Conservation (phyloP, 1,284 basidiomycete species). For the Cryptococcus hybrid region DNA sequence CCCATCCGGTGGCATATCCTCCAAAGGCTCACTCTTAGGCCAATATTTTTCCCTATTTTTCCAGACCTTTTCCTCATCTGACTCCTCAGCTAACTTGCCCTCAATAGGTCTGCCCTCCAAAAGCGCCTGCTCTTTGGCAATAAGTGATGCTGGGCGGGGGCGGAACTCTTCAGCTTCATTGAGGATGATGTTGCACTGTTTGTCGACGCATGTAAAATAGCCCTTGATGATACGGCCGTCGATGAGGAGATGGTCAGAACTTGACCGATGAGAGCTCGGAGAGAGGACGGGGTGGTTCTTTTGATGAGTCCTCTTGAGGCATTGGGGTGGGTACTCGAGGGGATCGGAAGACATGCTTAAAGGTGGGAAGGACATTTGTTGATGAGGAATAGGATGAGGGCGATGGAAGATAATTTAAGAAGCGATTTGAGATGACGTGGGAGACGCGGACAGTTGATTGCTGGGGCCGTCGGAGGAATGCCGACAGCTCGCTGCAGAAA, state of each 20-base stretch:
- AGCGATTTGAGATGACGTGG: no score
- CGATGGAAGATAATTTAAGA: no score
- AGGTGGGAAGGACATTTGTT: no score
- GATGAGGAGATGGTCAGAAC: constrained; percentile 61
- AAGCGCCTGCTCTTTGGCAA: neutral
- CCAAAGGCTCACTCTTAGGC: constrained; percentile 18
- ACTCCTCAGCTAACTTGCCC: constrained; percentile 1
- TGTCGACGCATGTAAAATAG: constrained; percentile 74
- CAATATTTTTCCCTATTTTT: constrained; percentile 19
- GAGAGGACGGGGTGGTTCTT: neutral
- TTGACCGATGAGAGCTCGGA: constrained; percentile 55
- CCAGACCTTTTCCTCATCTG: constrained; percentile 6
- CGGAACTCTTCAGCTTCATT: constrained; percentile 71
- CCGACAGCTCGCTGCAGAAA: no score
- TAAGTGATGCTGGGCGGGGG: constrained; percentile 36
- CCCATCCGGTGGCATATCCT: constrained; percentile 26
- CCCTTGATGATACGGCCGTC: constrained; percentile 74
- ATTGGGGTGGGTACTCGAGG: neutral
- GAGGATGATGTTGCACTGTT: constrained; percentile 71
- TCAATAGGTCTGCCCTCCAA: neutral
- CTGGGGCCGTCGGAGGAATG: no score
- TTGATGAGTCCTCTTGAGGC: neutral
- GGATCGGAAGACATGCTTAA: neutral
- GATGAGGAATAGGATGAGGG: no score
- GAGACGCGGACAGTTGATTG: no score